Percentiles rank a stretch among this genome's conserved stretches.
Evolutionary conservation across 2,329 filamentous ascomycete genomes (phyloP).

Genomic region (Fusarium citri): DNA sequence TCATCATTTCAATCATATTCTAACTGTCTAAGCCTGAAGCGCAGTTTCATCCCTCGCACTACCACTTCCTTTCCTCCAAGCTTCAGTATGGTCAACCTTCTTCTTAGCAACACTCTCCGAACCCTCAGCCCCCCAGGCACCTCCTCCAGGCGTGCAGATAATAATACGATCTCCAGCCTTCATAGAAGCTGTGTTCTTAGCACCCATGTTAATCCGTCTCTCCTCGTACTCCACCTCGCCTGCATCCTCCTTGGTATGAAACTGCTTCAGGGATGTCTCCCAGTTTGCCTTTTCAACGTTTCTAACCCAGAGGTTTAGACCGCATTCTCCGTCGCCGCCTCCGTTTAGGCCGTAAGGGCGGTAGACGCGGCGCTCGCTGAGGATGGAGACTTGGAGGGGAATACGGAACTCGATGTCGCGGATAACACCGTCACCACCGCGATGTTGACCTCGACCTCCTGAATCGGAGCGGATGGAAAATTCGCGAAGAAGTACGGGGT

Average conservation of each 20-base stretch:
- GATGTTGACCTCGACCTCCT: slow-evolving; percentile 73
- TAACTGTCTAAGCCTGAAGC: slow-evolving; percentile 62
- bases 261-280: slow-evolving; percentile 57
- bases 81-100: slow-evolving; percentile 65
- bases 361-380: slow-evolving; percentile 82
- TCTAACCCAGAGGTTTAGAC: slow-evolving; percentile 88
- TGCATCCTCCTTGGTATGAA: slow-evolving; percentile 51
- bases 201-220: slow-evolving; percentile 77
- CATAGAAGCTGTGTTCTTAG: slow-evolving; percentile 85
- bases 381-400: slow-evolving; percentile 79
- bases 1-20: not conserved
- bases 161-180: slow-evolving; percentile 81
- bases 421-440: slow-evolving; percentile 79
- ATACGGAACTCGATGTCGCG: slow-evolving; percentile 84
- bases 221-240: slow-evolving; percentile 63
- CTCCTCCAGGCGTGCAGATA: slow-evolving; percentile 81
- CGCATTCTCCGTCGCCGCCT: slow-evolving; percentile 81
- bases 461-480: slow-evolving; percentile 74
- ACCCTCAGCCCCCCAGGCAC: slow-evolving; percentile 76
- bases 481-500: slow-evolving; percentile 78
- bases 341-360: slow-evolving; percentile 79
- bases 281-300: slow-evolving; percentile 71
- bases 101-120: slow-evolving; percentile 64
- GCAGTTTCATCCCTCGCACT: slow-evolving; percentile 68
- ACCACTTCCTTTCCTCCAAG: slow-evolving; percentile 68